Evolutionary conservation across 2,329 filamentous ascomycete species (phyloP), one percentile per base, ranked within the genome.

Genomic region (Trichophyton mentagrophytes): DNA sequence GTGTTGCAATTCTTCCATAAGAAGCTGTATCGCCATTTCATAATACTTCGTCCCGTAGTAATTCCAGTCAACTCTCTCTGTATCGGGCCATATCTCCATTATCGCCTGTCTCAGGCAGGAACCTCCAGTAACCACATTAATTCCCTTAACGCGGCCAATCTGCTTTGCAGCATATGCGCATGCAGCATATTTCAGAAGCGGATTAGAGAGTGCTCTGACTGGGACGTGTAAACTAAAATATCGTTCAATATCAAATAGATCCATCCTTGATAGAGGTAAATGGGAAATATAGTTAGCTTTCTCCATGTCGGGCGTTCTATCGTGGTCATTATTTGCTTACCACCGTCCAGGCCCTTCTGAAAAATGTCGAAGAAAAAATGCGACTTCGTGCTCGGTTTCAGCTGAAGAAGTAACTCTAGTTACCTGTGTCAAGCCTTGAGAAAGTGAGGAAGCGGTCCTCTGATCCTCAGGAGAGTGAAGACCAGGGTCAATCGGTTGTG

Each of bases 21-120:
- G 72, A 2, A 84, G 75, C 13, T 83, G 82, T 22, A 85, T 83
- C 1, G 82, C 82, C 66, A 77, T 80, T 66, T 85, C 82, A 71
- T 85, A 85, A 68, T 85, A 85, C 61, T 83, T 82, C 1, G 82
- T 80, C 1, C 80, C 82, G 63, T 80, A 80, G 72, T 83, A 85
- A 62, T 77, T 78, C 80, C 83, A 85, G 65, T 85, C 80, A 7
- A 81, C 72, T 20, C 74, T 70, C 8, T 73, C 71, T 4, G 74
- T 71, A 40, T 78, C 77, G 36, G 79, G 78, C 68, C 79, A 81
- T 5, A 78, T 64, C 67, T 83, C 80, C 76, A 82, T 82, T 11
- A 73, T 74, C 9, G 80, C 77, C 65, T 79, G 80, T 22, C 68
- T 70, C 1, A 68, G 66, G 57, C 68, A 71, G 22, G 78, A 76